Base-by-base conservation (phyloP, 2,329 filamentous ascomycete genomes). In the Hypomyces perniciosus region DNA sequence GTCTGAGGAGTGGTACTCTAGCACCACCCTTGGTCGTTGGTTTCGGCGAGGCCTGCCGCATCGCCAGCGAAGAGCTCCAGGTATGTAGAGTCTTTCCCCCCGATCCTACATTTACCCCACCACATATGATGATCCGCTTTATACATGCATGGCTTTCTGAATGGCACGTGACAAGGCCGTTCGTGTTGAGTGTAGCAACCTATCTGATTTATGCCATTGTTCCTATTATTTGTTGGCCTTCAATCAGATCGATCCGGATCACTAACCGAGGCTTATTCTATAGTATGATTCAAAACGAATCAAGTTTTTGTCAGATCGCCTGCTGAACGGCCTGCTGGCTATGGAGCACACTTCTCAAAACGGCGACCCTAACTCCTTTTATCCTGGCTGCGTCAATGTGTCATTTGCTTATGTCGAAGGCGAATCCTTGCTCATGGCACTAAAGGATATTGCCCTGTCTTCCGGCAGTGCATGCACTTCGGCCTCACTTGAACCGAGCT, bases 381-480 rank as follows among this genome's bases (percentile, higher is more conserved):
- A 99, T 67, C 90, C 93, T 2, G 93, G 93, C 56, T 99, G 93
- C 62, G 92, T 99, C 55, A 99, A 99, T 68, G 88, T 99, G 8
- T 99, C 93, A 0, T 99, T 99, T 65, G 92, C 93, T 33, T 99
- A 99, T 63, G 90, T 99, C 4, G 93, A 99, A 72, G 93, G 93
- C 59, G 93, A 99, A 72, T 97, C 93, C 2, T 84, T 99, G 1
- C 79, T 99, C 56, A 99, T 99, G 93, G 93, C 93, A 0, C 75
- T 99, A 42, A 99, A 99, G 72, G 93, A 99, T 61, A 96, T 99
- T 69, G 93, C 93, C 0, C 76, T 99, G 34, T 97, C 92, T 6
- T 99, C 93, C 0, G 93, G 93, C 51, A 96, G 90, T 64, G 93
- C 93, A 5, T 99, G 93, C 72, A 99, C 93, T 2, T 97, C 92